A percentile compares a stretch with the other conserved stretches of the same genome.
Conservation (phyloP, 768 basidiomycete genomes). For the Strobilomyces confusus region DNA sequence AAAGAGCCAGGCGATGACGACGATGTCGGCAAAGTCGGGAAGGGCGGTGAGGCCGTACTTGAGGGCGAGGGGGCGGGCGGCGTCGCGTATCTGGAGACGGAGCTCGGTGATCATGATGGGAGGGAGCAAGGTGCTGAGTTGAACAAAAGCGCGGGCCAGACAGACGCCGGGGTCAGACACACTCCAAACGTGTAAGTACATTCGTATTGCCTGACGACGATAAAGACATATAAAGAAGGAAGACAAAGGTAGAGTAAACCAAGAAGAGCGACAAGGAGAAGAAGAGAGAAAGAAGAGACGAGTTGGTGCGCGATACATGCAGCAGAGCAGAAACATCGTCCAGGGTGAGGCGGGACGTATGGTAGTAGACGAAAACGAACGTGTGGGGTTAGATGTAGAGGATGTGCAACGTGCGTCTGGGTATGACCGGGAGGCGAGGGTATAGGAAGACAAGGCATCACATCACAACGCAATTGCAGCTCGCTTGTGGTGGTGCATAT, state of each 20-base stretch:
- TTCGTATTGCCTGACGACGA: conserved; percentile 24
- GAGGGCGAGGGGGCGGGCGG: conserved; percentile 26
- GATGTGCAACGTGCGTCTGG: conserved; percentile 21
- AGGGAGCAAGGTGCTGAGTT: not conserved
- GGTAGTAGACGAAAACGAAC: conserved; percentile 30
- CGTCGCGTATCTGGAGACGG: conserved; percentile 26
- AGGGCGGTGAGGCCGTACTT: conserved; percentile 52
- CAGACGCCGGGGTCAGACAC: not conserved
- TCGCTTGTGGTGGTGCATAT: conserved; percentile 76
- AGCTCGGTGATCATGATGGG: conserved; percentile 29
- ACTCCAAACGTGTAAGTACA: conserved; percentile 30
- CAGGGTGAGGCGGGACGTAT: conserved; percentile 20
- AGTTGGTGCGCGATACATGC: conserved; percentile 20
- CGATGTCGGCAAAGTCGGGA: conserved; percentile 49
- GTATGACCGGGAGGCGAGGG: conserved; percentile 32
- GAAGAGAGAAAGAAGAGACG: conserved; percentile 7
- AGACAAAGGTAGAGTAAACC: conserved; percentile 24
- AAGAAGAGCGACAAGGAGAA: conserved; percentile 12
- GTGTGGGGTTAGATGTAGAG: conserved; percentile 21
- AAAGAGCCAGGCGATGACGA: conserved; percentile 49
- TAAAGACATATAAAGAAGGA: conserved; percentile 34
- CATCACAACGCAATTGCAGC: conserved; percentile 73
- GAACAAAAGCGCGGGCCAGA: not conserved
- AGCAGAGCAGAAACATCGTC: conserved; percentile 25
- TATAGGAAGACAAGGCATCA: conserved; percentile 38